These are phyloP conservation scores for Auriscalpium vulgare DNA, from an alignment of 768 basidiomycete species.

Conservation along the genomic window DNA sequence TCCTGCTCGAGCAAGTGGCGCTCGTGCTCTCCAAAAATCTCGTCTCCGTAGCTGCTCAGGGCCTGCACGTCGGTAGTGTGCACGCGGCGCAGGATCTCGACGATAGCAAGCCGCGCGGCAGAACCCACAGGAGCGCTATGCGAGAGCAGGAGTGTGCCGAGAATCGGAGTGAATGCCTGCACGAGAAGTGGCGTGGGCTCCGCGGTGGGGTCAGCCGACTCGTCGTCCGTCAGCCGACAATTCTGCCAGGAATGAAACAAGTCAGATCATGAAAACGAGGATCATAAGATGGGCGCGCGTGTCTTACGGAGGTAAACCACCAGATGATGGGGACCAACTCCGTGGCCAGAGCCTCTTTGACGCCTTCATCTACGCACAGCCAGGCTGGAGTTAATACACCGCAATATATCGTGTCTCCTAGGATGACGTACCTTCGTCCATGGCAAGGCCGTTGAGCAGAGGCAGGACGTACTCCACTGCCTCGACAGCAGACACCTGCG, in stretches of 20 bases:
- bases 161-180: slow-evolving; percentile 84
- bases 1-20: slow-evolving; percentile 69
- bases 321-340: slow-evolving; percentile 79
- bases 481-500: slow-evolving; percentile 72
- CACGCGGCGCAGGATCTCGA: slow-evolving; percentile 68
- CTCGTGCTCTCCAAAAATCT: slow-evolving; percentile 47
- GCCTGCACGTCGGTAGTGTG: slow-evolving; percentile 18
- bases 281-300: background rate
- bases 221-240: slow-evolving; percentile 46
- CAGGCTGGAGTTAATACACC: background rate
- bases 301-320: slow-evolving; percentile 66
- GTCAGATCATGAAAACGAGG: background rate
- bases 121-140: slow-evolving; percentile 67
- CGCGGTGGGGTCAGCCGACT: background rate
- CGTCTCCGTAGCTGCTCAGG: slow-evolving; percentile 26
- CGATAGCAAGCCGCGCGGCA: slow-evolving; percentile 66
- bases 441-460: slow-evolving; percentile 75
- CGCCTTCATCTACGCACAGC: slow-evolving; percentile 57
- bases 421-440: slow-evolving; percentile 64
- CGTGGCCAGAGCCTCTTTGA: slow-evolving; percentile 80
- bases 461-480: slow-evolving; percentile 92
- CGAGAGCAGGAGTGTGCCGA: slow-evolving; percentile 82
- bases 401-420: background rate
- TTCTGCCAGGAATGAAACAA: slow-evolving; percentile 33
- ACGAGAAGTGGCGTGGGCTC: slow-evolving; percentile 51